Base-by-base conservation (phyloP, 2,329 filamentous ascomycete species). In the Penicillium janthinellum region DNA sequence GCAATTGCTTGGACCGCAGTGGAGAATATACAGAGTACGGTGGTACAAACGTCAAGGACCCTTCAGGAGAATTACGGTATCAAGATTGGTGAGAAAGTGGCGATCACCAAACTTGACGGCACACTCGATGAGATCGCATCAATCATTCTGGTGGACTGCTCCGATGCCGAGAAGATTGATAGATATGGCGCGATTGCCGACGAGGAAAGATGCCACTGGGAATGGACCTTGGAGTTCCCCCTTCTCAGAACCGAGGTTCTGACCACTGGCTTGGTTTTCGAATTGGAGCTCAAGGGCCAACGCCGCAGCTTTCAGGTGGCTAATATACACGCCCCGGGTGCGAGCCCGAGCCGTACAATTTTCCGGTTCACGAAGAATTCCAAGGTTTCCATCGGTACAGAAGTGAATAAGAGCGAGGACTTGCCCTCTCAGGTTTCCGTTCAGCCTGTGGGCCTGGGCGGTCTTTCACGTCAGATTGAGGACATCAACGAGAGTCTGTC, bases 61-160 rank as follows among this genome's bases (percentile, higher is more conserved):
- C 86, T 96, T 56, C 88, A 90, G 63, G 88, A 90, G 38, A 84
- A 86, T 6, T 90, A 90, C 65, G 86, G 86, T 0, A 84, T 96
- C 67, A 88, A 89, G 61, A 80, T 95, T 4, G 87, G 87, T 15
- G 90, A 92, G 51, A 84, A 86, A 53, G 80, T 96, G 50, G 81
- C 83, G 7, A 83, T 93, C 25, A 79, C 82, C 2, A 82, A 77
- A 62, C 81, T 83, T 10, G 81, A 81, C 7, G 77, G 76, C 2
- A 67, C 77, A 2, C 75, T 89, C 11, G 79, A 82, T 0, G 82
- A 84, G 22, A 85, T 87, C 5, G 79, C 83, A 4, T 79, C 82
- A 31, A 80, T 94, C 3, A 76, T 84, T 6, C 73, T 93, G 15
- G 81, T 83, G 64, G 88, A 91, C 65, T 78, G 85, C 8, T 84